phyloP scores from a whole-genome alignment of 148 eudicot genomes.

The Simmondsia chinensis region DNA sequence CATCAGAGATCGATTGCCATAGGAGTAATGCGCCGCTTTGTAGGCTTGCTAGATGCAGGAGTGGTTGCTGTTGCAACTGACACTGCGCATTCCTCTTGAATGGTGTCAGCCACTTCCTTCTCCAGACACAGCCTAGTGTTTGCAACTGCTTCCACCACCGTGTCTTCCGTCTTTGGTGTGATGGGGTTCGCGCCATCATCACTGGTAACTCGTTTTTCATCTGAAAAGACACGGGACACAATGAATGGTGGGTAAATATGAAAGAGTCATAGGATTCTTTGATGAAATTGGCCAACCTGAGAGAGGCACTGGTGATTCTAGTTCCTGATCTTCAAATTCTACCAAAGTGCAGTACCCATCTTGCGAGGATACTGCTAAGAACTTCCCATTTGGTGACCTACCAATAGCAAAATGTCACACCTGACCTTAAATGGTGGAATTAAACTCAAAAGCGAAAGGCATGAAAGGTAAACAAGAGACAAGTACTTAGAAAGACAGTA shows the following conservation, averaged over 20 bases:
- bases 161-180: slow-evolving; percentile 15
- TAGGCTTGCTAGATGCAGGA: slow-evolving; percentile 43
- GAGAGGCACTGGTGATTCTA: slow-evolving; percentile 48
- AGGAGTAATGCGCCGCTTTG: slow-evolving; percentile 88
- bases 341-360: slow-evolving; percentile 94
- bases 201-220: slow-evolving; percentile 10
- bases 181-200: slow-evolving; percentile 8
- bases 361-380: slow-evolving; percentile 76
- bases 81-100: slow-evolving; percentile 19
- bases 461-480: background rate
- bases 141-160: slow-evolving; percentile 14
- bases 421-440: background rate
- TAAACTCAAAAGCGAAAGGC: background rate
- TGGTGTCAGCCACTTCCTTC: slow-evolving; percentile 10
- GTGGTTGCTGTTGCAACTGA: slow-evolving; percentile 14
- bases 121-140: slow-evolving; percentile 12
- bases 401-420: background rate
- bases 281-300: slow-evolving; percentile 40
- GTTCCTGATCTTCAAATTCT: slow-evolving; percentile 74
- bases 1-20: slow-evolving; percentile 68
- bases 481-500: background rate
- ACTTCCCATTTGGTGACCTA: slow-evolving; percentile 80
- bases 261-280: background rate
- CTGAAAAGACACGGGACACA: slow-evolving; percentile 5
- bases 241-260: background rate